Percentiles rank a stretch among this genome's conserved stretches.
These are phyloP conservation scores for Termitomyces sp. DNA, from an alignment of 768 basidiomycete genomes.

Conservation along the genomic window DNA sequence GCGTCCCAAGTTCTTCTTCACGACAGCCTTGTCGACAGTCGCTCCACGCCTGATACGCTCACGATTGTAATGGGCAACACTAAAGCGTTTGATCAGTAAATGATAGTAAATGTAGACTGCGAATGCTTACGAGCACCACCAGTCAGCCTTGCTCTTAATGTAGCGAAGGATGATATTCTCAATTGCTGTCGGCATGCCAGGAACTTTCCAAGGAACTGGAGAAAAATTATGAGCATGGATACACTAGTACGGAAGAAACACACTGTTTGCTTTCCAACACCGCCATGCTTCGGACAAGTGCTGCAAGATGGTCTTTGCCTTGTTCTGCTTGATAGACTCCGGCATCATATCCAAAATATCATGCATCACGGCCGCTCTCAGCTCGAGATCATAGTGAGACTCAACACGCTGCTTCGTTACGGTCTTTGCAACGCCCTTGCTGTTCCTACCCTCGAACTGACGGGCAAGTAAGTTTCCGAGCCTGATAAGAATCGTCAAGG, in stretches of 20 bases:
- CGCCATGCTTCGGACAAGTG: conserved; percentile 98
- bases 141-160: conserved; percentile 99
- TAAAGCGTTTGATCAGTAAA: conserved; percentile 19
- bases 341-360: conserved; percentile 99
- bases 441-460: conserved; percentile 98
- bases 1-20: conserved; percentile 98
- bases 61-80: conserved; percentile 96
- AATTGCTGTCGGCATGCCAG: conserved; percentile 98
- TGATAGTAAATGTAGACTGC: neutral
- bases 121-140: conserved; percentile 84
- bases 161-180: conserved; percentile 99
- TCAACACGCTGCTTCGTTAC: conserved; percentile 99
- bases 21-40: conserved; percentile 96
- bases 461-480: conserved; percentile 95
- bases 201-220: conserved; percentile 96
- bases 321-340: conserved; percentile 98
- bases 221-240: neutral
- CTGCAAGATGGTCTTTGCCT: conserved; percentile 98
- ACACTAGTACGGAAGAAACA: conserved; percentile 18
- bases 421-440: conserved; percentile 94
- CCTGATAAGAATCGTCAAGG: conserved; percentile 27
- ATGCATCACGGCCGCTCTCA: conserved; percentile 99
- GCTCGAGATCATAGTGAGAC: conserved; percentile 95
- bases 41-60: conserved; percentile 96
- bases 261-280: conserved; percentile 92